A percentile compares a stretch with the other conserved stretches of the same genome.
Conservation (phyloP, 2,329 filamentous ascomycete species). For the Colletotrichum simmondsii region DNA sequence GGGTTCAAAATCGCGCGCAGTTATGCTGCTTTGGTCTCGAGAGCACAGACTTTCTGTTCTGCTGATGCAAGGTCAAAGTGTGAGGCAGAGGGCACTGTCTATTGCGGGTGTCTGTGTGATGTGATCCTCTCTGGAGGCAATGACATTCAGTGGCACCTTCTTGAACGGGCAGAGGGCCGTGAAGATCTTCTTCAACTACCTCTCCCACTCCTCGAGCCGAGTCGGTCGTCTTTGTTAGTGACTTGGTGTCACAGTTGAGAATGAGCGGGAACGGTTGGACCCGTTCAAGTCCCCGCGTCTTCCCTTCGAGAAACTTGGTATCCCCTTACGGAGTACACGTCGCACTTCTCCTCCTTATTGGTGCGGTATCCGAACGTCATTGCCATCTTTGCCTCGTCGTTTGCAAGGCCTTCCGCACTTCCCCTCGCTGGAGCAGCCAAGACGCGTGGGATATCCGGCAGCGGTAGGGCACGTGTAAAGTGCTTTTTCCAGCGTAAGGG, state of each 20-base stretch:
- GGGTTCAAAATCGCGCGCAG: neutral
- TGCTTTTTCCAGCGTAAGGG: neutral
- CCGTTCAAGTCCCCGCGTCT: neutral
- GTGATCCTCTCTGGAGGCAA: neutral
- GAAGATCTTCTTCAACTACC: neutral
- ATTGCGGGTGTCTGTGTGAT: constrained; percentile 12
- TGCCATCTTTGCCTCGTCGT: neutral
- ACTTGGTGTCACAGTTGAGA: neutral
- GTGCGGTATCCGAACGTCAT: neutral
- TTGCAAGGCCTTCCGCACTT: neutral
- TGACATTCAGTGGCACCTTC: constrained; percentile 6
- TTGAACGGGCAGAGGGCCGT: neutral
- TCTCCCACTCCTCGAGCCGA: neutral
- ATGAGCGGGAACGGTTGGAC: neutral
- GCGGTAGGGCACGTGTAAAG: neutral
- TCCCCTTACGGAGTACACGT: neutral
- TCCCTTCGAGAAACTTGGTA: neutral
- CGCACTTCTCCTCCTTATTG: neutral
- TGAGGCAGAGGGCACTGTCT: neutral
- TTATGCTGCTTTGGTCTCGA: neutral
- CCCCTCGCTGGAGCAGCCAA: neutral
- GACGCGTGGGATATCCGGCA: neutral
- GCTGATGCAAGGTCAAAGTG: neutral
- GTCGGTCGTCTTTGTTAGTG: neutral
- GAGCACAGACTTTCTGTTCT: neutral